phyloP scores from a whole-genome alignment of 805 yeast species.

The Metschnikowia noctiluminum region DNA sequence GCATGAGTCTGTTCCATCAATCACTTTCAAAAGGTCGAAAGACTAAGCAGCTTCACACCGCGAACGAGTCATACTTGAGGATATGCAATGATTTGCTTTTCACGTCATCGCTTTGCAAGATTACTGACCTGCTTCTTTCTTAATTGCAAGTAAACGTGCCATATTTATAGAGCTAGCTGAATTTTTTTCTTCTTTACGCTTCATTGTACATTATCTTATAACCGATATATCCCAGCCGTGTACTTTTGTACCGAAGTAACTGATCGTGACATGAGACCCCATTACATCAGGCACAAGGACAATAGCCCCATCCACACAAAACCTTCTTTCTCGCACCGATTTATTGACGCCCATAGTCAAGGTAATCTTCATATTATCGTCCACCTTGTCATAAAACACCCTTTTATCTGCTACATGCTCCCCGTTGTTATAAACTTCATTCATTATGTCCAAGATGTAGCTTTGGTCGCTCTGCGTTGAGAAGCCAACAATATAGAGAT shows the following conservation, averaged over 20 bases:
- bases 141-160: too few relatives aligned
- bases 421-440: constrained; percentile 54
- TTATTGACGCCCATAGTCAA: constrained; percentile 16
- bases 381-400: constrained; percentile 45
- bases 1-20: constrained; percentile 1
- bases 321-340: constrained; percentile 36
- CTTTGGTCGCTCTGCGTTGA: constrained; percentile 26
- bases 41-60: not conserved
- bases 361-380: constrained; percentile 21
- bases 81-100: too few relatives aligned
- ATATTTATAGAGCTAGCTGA: too few relatives aligned
- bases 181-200: too few relatives aligned
- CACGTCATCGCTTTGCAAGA: too few relatives aligned
- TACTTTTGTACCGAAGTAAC: constrained; percentile 9
- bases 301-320: constrained; percentile 69
- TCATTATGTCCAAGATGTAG: constrained; percentile 53
- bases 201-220: not conserved
- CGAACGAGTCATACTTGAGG: too few relatives aligned
- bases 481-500: constrained; percentile 48
- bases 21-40: constrained; percentile 7
- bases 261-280: not conserved
- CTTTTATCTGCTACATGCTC: constrained; percentile 46
- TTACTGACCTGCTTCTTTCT: too few relatives aligned
- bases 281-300: constrained; percentile 24
- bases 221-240: constrained; percentile 10